Base-by-base conservation (phyloP, 1,284 basidiomycete genomes). In the Butyriboletus appendiculatus region DNA sequence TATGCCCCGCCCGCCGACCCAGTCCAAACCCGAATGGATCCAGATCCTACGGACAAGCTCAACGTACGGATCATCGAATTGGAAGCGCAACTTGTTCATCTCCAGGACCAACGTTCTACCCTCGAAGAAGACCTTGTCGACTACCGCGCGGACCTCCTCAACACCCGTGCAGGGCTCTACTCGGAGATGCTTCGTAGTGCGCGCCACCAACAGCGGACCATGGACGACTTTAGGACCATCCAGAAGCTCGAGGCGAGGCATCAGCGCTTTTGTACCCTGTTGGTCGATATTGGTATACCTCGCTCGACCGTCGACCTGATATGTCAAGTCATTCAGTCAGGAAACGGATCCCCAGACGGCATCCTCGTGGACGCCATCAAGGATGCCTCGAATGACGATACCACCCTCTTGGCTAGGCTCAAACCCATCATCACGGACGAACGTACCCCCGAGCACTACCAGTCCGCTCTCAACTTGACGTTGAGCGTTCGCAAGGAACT, bases 321-420 rank as follows among this genome's bases (percentile, higher is more conserved):
- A 16, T 69, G 50, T 42, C 37, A 61, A 26, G 47, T 44, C 22
- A 53, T 67, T 18, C 60, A 60, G 15, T 59, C 60, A 15, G 57
- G 50, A 20, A 49, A 52, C 12, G 64, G 56, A 18, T 65, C 73
- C 18, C 67, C 77, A 7, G 79, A 81, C 45, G 68, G 76, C 9
- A 76, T 80, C 1, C 66, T 84, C 16, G 71, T 82, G 22, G 62
- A 72, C 15, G 74, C 80, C 3, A 79, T 84, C 59, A 70, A 72
- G 58, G 67, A 72, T 32, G 79, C 79, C 9, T 67, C 75, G 12
- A 63, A 72, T 11, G 69, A 69, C 28, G 69, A 71, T 16, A 70
- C 59, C 22, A 75, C 75, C 47, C 67, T 75, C 12, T 80, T 81
- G 77, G 73, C 77, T 9, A 71, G 61, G 32, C 72, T 82, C 44